phyloP scores from a whole-genome alignment of 805 yeast genomes.

The Kuraishia molischiana region DNA sequence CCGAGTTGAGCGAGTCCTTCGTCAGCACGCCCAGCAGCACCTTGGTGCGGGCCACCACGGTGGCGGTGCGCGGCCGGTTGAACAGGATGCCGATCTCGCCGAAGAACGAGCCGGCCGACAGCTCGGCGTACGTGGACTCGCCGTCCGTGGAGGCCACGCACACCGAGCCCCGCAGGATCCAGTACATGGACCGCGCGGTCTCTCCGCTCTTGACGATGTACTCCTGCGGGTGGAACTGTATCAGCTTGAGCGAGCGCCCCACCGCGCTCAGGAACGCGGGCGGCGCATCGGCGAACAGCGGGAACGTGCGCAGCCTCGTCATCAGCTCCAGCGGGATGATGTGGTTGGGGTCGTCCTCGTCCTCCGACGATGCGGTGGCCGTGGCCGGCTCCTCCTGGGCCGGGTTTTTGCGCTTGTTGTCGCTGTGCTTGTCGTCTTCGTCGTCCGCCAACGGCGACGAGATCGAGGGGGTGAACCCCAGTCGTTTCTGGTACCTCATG shows the following conservation, averaged over 20 bases:
- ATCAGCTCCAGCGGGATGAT: constrained; percentile 45
- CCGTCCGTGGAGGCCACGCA: constrained; percentile 74
- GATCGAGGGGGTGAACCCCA: constrained; percentile 15
- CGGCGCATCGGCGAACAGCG: constrained; percentile 62
- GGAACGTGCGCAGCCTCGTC: constrained; percentile 43
- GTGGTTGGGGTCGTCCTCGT: constrained; percentile 9
- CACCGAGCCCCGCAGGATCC: constrained; percentile 70
- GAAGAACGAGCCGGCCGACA: constrained; percentile 59
- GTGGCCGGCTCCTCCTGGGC: constrained; percentile 1
- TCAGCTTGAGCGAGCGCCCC: constrained; percentile 44
- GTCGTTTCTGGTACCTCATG: neutral
- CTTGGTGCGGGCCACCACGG: constrained; percentile 60
- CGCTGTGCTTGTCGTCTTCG: constrained; percentile 60
- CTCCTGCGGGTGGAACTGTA: constrained; percentile 59
- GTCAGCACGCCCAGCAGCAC: constrained; percentile 64
- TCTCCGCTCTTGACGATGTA: constrained; percentile 65
- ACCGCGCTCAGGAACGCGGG: constrained; percentile 50
- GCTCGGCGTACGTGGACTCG: constrained; percentile 63
- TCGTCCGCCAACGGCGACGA: constrained; percentile 19
- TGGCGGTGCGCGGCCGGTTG: constrained; percentile 71
- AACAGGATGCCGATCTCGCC: constrained; percentile 75
- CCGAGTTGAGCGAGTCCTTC: constrained; percentile 47
- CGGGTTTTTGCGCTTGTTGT: constrained; percentile 37
- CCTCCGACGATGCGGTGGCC: constrained; percentile 13
- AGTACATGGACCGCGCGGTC: constrained; percentile 67